These are phyloP conservation scores for Nemania diffusa DNA, from an alignment of 2,329 filamentous ascomycete genomes.

Conservation along the genomic window DNA sequence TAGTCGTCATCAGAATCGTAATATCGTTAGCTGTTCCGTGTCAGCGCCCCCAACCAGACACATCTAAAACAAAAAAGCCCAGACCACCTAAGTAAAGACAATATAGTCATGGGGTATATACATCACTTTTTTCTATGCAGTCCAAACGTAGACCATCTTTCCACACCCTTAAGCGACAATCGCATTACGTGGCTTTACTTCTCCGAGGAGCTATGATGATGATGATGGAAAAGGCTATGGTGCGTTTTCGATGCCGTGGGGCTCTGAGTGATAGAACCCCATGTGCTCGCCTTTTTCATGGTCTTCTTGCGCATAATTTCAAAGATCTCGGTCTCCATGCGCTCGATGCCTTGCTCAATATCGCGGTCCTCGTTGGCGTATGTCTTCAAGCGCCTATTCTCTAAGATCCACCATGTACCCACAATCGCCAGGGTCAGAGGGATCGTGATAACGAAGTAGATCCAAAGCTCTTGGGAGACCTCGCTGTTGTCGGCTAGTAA, in stretches of 20 bases:
- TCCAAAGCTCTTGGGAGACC: conserved; percentile 66
- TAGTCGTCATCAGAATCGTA: conserved; percentile 26
- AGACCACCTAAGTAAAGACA: no score
- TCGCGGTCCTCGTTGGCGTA: conserved; percentile 62
- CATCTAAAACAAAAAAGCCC: neutral
- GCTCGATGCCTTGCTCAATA: conserved; percentile 64
- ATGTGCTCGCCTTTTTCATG: conserved; percentile 66
- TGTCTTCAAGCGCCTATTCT: conserved; percentile 60
- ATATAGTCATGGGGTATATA: neutral
- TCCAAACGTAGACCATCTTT: neutral
- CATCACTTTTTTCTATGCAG: neutral
- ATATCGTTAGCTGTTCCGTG: conserved; percentile 17
- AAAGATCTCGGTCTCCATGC: conserved; percentile 68
- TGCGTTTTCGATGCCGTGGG: conserved; percentile 6
- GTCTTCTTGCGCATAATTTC: conserved; percentile 65
- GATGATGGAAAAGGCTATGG: conserved; percentile 20
- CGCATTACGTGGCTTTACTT: conserved; percentile 6
- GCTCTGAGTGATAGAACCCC: conserved; percentile 53
- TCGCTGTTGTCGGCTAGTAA: conserved; percentile 49
- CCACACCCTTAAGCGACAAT: neutral
- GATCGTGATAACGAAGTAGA: conserved; percentile 71
- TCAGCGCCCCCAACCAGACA: conserved; percentile 1
- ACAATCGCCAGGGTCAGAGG: conserved; percentile 68
- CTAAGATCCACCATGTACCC: conserved; percentile 64
- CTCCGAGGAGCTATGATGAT: conserved; percentile 14